Conservation (phyloP, 176 grass and related monocot species). For the Oryza nivara region DNA sequence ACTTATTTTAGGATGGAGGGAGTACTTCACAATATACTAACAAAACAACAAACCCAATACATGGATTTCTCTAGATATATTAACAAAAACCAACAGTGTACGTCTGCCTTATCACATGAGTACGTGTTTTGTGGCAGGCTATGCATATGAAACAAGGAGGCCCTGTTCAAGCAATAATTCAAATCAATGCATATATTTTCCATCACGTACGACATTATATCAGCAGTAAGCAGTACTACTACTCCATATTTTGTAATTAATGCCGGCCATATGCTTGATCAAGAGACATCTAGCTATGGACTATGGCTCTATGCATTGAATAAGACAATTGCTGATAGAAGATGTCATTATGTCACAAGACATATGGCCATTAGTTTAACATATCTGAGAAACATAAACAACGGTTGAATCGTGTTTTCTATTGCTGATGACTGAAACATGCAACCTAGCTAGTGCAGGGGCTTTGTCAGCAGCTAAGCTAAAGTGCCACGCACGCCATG, state of each 20-base stretch:
- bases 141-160: conserved; percentile 24
- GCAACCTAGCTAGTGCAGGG: neutral
- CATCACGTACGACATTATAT: conserved; percentile 4
- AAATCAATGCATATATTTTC: conserved; percentile 20
- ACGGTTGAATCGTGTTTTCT: conserved; percentile 43
- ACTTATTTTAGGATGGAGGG: no score
- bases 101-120: neutral
- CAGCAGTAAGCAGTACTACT: neutral
- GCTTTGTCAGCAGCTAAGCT: conserved; percentile 24
- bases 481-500: neutral
- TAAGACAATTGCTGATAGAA: conserved; percentile 11
- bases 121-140: neutral
- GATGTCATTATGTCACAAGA: conserved; percentile 32
- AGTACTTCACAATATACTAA: neutral
- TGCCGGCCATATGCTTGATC: conserved; percentile 17
- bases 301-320: neutral
- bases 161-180: conserved; percentile 18
- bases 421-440: conserved; percentile 21
- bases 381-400: conserved; percentile 34
- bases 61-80: conserved; percentile 2
- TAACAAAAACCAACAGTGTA: conserved; percentile 33
- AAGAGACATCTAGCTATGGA: neutral
- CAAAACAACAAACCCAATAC: conserved; percentile 32
- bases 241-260: conserved; percentile 37
- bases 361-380: conserved; percentile 42